These are phyloP conservation scores for Dictyostelium firmibasis DNA, from an alignment of 78 protist species.

Conservation along the genomic window DNA sequence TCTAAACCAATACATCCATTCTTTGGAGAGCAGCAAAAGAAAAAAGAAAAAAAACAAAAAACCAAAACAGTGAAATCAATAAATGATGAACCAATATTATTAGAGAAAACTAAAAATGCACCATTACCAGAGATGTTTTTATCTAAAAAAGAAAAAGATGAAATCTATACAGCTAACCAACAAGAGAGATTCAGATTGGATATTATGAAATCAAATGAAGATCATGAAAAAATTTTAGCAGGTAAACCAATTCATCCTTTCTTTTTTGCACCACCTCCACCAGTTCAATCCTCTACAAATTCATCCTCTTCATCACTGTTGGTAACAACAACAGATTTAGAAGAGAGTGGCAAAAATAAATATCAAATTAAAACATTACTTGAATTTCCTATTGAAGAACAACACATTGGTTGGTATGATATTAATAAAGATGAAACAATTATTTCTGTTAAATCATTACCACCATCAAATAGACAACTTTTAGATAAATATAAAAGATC, in stretches of 20 bases:
- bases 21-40: not conserved
- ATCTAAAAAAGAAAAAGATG: constrained; percentile 24
- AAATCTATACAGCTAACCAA: not conserved
- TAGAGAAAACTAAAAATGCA: not conserved
- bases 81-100: not conserved
- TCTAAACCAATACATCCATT: constrained; percentile 42
- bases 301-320: not conserved
- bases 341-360: not conserved
- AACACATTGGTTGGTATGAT: constrained; percentile 9
- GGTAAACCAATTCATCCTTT: constrained; percentile 55
- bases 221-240: not conserved
- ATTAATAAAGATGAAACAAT: not conserved
- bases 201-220: constrained; percentile 35
- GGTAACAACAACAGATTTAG: not conserved
- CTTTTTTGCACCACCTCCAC: constrained; percentile 11
- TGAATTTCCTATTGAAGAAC: constrained; percentile 14
- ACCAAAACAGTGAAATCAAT: not conserved
- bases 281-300: not conserved
- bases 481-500: not conserved
- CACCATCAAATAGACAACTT: not conserved
- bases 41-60: not conserved
- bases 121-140: constrained; percentile 30
- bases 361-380: not conserved
- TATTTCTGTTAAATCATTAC: not conserved
- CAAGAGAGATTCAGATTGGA: constrained; percentile 35